These are phyloP conservation scores for Castanea crenata DNA, from an alignment of 306 rosid genomes.

Conservation along the genomic window DNA sequence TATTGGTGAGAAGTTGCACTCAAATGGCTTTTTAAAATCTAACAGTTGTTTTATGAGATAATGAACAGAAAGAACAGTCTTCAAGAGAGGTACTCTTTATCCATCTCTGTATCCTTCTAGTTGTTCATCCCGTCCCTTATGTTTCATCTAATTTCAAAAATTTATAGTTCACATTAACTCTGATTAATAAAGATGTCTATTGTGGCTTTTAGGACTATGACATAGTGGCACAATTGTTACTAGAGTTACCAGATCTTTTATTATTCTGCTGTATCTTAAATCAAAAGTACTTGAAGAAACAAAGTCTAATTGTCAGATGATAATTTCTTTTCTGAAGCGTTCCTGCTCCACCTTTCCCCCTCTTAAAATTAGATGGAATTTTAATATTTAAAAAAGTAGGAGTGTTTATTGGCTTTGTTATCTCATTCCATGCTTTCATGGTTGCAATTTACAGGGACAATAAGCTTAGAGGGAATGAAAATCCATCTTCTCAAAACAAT, in stretches of 20 bases:
- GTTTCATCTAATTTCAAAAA: neutral
- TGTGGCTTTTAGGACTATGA: neutral
- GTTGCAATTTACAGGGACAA: conserved; percentile 33
- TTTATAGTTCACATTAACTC: neutral
- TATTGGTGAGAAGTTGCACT: neutral
- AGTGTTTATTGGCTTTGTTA: neutral
- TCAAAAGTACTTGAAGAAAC: too few relatives aligned
- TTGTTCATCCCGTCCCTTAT: neutral
- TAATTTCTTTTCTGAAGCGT: too few relatives aligned
- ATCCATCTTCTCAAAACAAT: neutral
- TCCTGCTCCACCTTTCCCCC: too few relatives aligned
- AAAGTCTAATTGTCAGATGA: too few relatives aligned
- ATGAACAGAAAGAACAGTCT: conserved; percentile 27
- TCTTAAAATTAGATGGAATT: too few relatives aligned
- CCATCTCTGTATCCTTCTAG: neutral
- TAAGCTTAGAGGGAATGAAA: neutral
- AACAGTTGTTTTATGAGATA: conserved; percentile 8
- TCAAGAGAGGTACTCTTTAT: conserved; percentile 33
- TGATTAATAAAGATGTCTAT: neutral
- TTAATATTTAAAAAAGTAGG: too few relatives aligned
- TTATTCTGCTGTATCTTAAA: too few relatives aligned
- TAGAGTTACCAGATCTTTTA: too few relatives aligned
- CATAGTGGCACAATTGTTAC: neutral
- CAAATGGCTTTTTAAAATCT: conserved; percentile 17
- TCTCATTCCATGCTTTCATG: conserved; percentile 7